These are phyloP conservation scores for Kitagawia praeruptora DNA, from an alignment of 129 eudicot species.

Conservation along the genomic window DNA sequence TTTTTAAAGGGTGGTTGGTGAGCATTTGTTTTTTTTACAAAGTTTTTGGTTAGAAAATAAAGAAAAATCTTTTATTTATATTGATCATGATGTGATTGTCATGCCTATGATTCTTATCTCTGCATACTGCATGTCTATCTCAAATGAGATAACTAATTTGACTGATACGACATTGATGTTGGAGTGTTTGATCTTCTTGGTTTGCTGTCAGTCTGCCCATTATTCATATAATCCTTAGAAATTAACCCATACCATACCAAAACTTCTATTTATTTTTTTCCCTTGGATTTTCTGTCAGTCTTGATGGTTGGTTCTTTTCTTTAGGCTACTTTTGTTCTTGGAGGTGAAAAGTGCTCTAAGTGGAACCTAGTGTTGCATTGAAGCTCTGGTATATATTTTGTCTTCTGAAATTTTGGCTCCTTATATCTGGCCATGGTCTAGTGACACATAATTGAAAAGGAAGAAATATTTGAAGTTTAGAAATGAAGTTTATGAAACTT, in stretches of 20 bases:
- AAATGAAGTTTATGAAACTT: slow-evolving; percentile 97
- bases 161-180: slow-evolving; percentile 9
- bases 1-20: neutral
- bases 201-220: slow-evolving; percentile 14
- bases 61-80: neutral
- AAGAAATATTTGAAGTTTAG: slow-evolving; percentile 8
- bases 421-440: neutral
- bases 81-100: slow-evolving; percentile 10
- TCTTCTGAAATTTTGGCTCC: neutral
- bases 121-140: slow-evolving; percentile 14
- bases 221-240: neutral
- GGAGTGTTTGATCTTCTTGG: slow-evolving; percentile 14
- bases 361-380: neutral
- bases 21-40: neutral
- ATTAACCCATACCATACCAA: neutral
- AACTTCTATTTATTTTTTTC: neutral
- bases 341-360: neutral
- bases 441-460: slow-evolving; percentile 16
- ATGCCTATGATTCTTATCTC: slow-evolving; percentile 5
- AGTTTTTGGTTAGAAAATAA: neutral
- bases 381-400: neutral
- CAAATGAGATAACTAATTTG: neutral
- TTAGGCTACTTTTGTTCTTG: too few relatives aligned
- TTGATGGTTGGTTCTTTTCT: too few relatives aligned
- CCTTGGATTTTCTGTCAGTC: neutral